Percentiles rank a stretch among this genome's conserved stretches.
Conservation (phyloP, 140 eudicot species). For the Oenanthe javanica region DNA sequence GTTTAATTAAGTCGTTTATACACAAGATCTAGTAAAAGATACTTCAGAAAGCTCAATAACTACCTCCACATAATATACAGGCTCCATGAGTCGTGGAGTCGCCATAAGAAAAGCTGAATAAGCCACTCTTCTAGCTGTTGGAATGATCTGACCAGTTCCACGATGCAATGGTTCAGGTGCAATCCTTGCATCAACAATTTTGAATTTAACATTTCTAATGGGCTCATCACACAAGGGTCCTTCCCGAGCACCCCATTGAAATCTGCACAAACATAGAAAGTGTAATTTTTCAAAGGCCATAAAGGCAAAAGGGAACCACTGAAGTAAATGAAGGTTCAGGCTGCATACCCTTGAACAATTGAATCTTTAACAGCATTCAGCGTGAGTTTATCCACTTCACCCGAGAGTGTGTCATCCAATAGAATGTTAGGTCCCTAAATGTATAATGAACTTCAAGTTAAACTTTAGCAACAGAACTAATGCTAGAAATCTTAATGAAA, state of each 20-base stretch:
- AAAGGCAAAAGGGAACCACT: not conserved
- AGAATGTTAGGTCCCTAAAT: slow-evolving; percentile 88
- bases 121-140: slow-evolving; percentile 97
- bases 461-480: not conserved
- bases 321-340: not conserved
- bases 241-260: slow-evolving; percentile 99
- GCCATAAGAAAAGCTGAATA: slow-evolving; percentile 99
- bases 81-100: slow-evolving; percentile 97
- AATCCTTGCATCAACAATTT: slow-evolving; percentile 94
- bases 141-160: slow-evolving; percentile 95
- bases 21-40: not conserved
- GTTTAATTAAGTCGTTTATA: not conserved
- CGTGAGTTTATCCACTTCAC: slow-evolving; percentile 92
- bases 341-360: slow-evolving; percentile 90
- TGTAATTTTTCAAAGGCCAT: not conserved
- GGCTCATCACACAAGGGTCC: slow-evolving; percentile 99
- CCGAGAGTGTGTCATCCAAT: slow-evolving; percentile 87
- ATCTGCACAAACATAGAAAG: slow-evolving; percentile 36
- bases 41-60: not conserved
- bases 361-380: slow-evolving; percentile 92
- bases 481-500: not conserved
- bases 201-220: slow-evolving; percentile 89
- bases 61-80: slow-evolving; percentile 92
- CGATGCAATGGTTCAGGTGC: slow-evolving; percentile 94
- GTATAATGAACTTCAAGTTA: slow-evolving; percentile 15